Conservation (phyloP, 495 filamentous ascomycete genomes). For the Tuber borchii region DNA sequence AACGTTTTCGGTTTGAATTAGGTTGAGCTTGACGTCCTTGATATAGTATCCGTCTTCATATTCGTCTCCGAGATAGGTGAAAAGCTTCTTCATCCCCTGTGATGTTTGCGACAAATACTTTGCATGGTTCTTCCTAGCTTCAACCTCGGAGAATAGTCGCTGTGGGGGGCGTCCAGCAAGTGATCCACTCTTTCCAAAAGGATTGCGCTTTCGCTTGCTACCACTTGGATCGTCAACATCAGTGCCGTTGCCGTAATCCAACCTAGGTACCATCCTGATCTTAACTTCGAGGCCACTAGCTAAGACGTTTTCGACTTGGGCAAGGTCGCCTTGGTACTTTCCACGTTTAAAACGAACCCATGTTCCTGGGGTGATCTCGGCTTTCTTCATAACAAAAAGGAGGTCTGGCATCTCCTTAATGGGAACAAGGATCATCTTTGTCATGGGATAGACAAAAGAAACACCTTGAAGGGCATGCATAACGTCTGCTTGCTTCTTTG, state of each 20-base stretch:
- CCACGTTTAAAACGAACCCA: slow-evolving; percentile 85
- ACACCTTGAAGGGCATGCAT: slow-evolving; percentile 72
- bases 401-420: slow-evolving; percentile 97
- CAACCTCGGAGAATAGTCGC: slow-evolving; percentile 84
- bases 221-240: slow-evolving; percentile 52
- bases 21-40: slow-evolving; percentile 86
- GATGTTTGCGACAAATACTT: slow-evolving; percentile 57
- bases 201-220: slow-evolving; percentile 71
- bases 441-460: slow-evolving; percentile 74
- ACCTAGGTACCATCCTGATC: slow-evolving; percentile 76
- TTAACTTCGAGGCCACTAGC: slow-evolving; percentile 84
- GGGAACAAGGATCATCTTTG: slow-evolving; percentile 78
- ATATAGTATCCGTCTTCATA: slow-evolving; percentile 90
- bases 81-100: slow-evolving; percentile 59
- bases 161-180: slow-evolving; percentile 68
- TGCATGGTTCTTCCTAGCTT: slow-evolving; percentile 80
- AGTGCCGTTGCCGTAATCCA: slow-evolving; percentile 85
- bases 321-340: slow-evolving; percentile 82
- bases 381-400: slow-evolving; percentile 76
- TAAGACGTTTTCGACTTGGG: slow-evolving; percentile 87
- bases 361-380: slow-evolving; percentile 74
- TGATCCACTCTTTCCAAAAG: slow-evolving; percentile 46
- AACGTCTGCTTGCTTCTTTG: slow-evolving; percentile 76
- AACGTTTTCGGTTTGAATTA: slow-evolving; percentile 74
- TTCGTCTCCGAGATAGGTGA: slow-evolving; percentile 75